These are phyloP conservation scores for Metrosideros polymorpha DNA, from an alignment of 441 rosid genomes.

Conservation along the genomic window DNA sequence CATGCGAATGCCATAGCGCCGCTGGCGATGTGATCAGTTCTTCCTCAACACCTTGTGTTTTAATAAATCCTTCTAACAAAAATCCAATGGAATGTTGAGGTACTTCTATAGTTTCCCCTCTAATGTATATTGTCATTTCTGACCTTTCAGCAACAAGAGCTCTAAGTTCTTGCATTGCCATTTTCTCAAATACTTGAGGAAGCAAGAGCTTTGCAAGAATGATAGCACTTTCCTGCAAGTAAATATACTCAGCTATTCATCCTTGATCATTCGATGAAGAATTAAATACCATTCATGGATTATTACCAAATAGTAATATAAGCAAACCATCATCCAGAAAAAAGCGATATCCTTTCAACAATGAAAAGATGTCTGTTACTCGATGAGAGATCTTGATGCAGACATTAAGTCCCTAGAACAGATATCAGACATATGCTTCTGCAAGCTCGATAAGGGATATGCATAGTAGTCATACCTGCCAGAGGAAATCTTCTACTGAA, in stretches of 20 bases:
- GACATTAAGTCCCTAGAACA: not conserved
- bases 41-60: slow-evolving; percentile 42
- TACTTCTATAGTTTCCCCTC: slow-evolving; percentile 69
- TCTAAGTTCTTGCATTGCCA: slow-evolving; percentile 75
- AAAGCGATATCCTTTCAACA: not conserved
- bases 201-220: slow-evolving; percentile 61
- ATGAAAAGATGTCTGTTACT: not conserved
- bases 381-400: not conserved
- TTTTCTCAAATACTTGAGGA: slow-evolving; percentile 81
- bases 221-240: slow-evolving; percentile 74
- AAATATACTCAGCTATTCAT: not conserved
- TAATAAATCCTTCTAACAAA: slow-evolving; percentile 72
- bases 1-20: slow-evolving; percentile 35
- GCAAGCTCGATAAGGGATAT: not conserved
- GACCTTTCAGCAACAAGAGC: slow-evolving; percentile 67
- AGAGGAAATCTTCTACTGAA: slow-evolving; percentile 62
- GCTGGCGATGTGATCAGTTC: slow-evolving; percentile 66
- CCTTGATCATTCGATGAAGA: not conserved
- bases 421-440: not conserved
- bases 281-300: not conserved
- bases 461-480: slow-evolving; percentile 54
- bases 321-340: not conserved
- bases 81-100: slow-evolving; percentile 53
- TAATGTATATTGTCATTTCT: slow-evolving; percentile 32
- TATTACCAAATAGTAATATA: not conserved